Base-by-base conservation (phyloP, 805 yeast genomes). In the Ogataea wickerhamii region DNA sequence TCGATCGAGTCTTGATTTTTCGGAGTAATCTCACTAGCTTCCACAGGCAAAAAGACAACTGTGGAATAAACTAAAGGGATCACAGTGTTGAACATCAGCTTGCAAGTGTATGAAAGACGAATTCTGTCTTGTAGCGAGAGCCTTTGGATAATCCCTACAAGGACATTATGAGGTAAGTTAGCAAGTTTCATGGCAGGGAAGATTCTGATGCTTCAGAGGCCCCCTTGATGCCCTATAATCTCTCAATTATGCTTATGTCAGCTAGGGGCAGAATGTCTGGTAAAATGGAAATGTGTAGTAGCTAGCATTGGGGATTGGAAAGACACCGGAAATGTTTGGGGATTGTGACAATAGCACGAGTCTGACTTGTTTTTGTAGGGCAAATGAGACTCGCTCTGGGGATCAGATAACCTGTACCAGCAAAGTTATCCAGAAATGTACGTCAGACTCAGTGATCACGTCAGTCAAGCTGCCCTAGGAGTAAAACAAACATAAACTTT, bases 151-250 rank as follows among this genome's bases (percentile, higher is more conserved):
- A 55, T 39, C 21, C 43, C 55, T 7, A 34, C 29, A 14, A 44
- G 50, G 17, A 55, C 54, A 44, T 55, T 55, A 36, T 52, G 51
- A 12, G 60, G 60, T 16, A 55, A 42, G 19, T 39, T 8, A 12
- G 25, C 12, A 8, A 22, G 25, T 8, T 22, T 22, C 25, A 22
- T 22, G 25, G 12, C 25, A 22, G 8, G 25, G 8, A 22, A 22
- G 12, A n/a, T n/a, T n/a, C n/a, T n/a, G n/a, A n/a, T n/a, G n/a
- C n/a, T n/a, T n/a, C n/a, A n/a, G n/a, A n/a, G n/a, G n/a, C n/a
- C n/a, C n/a, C n/a, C n/a, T n/a, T n/a, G n/a, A n/a, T n/a, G n/a
- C n/a, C n/a, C n/a, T n/a, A n/a, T n/a, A n/a, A n/a, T n/a, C n/a
- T n/a, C n/a, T n/a, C 25, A 22, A 12, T 8, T 22, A 22, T 12